A percentile compares a stretch with the other conserved stretches of the same genome.
These are phyloP conservation scores for Capsicum rhomboideum DNA, from an alignment of 257 asterid species.

Conservation along the genomic window DNA sequence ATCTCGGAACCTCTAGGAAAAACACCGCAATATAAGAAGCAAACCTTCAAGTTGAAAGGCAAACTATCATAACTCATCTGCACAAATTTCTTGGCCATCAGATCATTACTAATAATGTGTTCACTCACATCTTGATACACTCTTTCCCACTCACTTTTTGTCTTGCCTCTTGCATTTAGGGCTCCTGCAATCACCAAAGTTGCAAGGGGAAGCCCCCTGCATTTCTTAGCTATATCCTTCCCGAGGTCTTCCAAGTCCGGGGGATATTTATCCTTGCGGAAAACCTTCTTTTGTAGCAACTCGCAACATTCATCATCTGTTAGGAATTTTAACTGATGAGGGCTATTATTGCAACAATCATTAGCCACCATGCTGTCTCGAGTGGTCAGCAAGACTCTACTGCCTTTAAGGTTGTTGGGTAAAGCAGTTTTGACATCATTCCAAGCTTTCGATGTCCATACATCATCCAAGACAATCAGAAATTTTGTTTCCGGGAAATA, in stretches of 20 bases:
- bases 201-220: conserved; percentile 38
- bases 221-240: conserved; percentile 11
- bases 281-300: no score
- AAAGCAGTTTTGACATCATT: conserved; percentile 3
- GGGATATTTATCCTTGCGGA: no score
- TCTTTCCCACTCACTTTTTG: not conserved
- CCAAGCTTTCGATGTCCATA: conserved; percentile 31
- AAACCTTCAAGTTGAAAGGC: conserved; percentile 23
- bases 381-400: conserved; percentile 39
- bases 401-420: conserved; percentile 6
- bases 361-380: conserved; percentile 13
- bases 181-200: conserved; percentile 19
- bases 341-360: no score
- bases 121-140: not conserved
- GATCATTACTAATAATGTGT: not conserved
- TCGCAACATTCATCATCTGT: no score
- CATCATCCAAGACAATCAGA: conserved; percentile 35
- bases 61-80: conserved; percentile 29
- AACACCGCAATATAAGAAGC: no score
- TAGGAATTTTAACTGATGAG: no score
- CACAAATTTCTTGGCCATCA: conserved; percentile 3
- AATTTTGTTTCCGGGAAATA: conserved; percentile 6
- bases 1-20: conserved; percentile 32
- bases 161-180: not conserved
- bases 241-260: no score